These are phyloP conservation scores for Hypholoma fasciculare DNA, from an alignment of 768 basidiomycete species.

Conservation along the genomic window DNA sequence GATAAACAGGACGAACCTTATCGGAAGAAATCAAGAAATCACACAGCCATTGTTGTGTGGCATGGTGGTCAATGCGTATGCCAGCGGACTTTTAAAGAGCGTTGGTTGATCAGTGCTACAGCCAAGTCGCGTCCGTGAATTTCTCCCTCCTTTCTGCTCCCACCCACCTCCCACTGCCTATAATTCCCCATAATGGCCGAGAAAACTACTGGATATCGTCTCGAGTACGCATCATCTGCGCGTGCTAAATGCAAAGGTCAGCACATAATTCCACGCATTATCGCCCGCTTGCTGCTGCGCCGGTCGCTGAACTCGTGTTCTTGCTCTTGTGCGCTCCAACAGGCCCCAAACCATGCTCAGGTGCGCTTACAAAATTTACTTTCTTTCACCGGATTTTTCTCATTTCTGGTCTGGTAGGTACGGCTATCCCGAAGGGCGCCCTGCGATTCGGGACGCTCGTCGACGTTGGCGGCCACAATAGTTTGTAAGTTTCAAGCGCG, in stretches of 20 bases:
- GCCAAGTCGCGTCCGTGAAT: slow-evolving; percentile 34
- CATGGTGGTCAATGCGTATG: slow-evolving; percentile 45
- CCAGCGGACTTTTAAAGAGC: slow-evolving; percentile 46
- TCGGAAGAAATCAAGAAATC: slow-evolving; percentile 3
- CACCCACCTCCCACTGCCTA: slow-evolving; percentile 15
- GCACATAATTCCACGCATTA: slow-evolving; percentile 22
- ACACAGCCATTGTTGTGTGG: slow-evolving; percentile 21
- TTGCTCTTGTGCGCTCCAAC: slow-evolving; percentile 18
- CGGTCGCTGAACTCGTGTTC: not conserved
- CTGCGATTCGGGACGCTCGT: slow-evolving; percentile 75
- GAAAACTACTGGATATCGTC: slow-evolving; percentile 68
- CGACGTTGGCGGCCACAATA: slow-evolving; percentile 69
- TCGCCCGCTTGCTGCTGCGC: slow-evolving; percentile 4
- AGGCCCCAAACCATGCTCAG: slow-evolving; percentile 80
- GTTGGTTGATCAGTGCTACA: slow-evolving; percentile 25
- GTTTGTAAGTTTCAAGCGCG: slow-evolving; percentile 49
- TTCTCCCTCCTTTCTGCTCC: slow-evolving; percentile 22
- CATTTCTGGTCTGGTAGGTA: slow-evolving; percentile 45
- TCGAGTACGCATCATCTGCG: slow-evolving; percentile 70
- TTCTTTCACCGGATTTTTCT: slow-evolving; percentile 10
- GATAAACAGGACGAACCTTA: slow-evolving; percentile 26
- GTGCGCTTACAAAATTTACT: slow-evolving; percentile 35
- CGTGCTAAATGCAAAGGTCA: slow-evolving; percentile 81
- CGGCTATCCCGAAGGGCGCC: slow-evolving; percentile 67
- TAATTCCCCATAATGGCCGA: slow-evolving; percentile 34